phyloP scores from a whole-genome alignment of 2,329 filamentous ascomycete genomes.

The Didymella glomerata region DNA sequence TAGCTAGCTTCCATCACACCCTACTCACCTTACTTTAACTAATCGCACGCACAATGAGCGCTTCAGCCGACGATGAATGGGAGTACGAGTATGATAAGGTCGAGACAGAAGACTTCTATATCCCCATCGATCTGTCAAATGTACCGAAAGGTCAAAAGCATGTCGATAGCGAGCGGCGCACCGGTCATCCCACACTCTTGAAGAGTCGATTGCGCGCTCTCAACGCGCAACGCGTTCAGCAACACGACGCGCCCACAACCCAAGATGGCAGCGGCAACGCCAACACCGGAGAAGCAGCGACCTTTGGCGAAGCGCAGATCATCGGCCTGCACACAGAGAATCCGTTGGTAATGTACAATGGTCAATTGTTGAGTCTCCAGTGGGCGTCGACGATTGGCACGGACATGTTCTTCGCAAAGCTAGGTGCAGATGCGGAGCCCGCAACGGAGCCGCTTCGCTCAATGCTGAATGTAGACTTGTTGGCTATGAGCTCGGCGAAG shows the following conservation, averaged over 20 bases:
- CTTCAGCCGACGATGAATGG: slow-evolving; percentile 56
- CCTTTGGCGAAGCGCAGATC: slow-evolving; percentile 70
- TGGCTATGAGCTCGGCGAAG: slow-evolving; percentile 74
- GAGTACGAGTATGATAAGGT: too few species aligned
- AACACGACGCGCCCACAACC: slow-evolving; percentile 14
- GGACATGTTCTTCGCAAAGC: slow-evolving; percentile 72
- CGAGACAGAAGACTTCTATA: slow-evolving; percentile 54
- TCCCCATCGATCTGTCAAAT: slow-evolving; percentile 66
- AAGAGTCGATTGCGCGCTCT: slow-evolving; percentile 44
- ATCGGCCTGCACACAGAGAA: slow-evolving; percentile 80
- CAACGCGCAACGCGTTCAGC: slow-evolving; percentile 34
- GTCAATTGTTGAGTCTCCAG: slow-evolving; percentile 77
- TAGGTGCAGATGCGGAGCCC: slow-evolving; percentile 36
- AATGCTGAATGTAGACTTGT: slow-evolving; percentile 61
- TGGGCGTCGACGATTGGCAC: slow-evolving; percentile 89
- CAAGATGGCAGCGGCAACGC: slow-evolving; percentile 21
- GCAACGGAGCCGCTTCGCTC: slow-evolving; percentile 56
- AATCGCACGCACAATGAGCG: slow-evolving; percentile 2
- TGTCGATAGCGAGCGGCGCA: slow-evolving; percentile 29
- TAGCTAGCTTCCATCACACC: not conserved
- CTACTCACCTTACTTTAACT: not conserved
- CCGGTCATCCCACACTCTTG: slow-evolving; percentile 36
- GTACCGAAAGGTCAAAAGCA: slow-evolving; percentile 36
- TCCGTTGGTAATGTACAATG: slow-evolving; percentile 81
- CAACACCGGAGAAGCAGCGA: slow-evolving; percentile 12